Percentiles rank a stretch among this genome's conserved stretches.
Conservation (phyloP, 2,329 filamentous ascomycete species). For the Alternaria infectoria region DNA sequence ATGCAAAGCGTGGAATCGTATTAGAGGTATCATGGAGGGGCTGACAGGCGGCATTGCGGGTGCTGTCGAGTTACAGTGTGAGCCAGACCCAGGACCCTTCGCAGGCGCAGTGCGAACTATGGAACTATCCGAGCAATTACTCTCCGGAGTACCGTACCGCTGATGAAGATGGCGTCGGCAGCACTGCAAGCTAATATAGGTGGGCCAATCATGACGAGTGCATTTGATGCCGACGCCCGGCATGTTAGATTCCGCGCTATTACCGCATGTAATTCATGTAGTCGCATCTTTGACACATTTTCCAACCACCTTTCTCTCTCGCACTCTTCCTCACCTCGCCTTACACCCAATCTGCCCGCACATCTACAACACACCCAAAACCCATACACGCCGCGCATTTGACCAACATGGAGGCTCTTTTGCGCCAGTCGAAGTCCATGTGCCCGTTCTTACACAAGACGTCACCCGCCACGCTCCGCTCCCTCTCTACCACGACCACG, state of each 20-base stretch:
- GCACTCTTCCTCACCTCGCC: not conserved
- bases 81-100: slow-evolving; percentile 11
- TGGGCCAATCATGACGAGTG: slow-evolving; percentile 29
- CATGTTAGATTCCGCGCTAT: slow-evolving; percentile 26
- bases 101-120: slow-evolving; percentile 10
- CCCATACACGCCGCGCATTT: slow-evolving; percentile 16
- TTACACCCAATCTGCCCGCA: not conserved
- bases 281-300: slow-evolving; percentile 19
- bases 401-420: slow-evolving; percentile 81
- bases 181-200: not conserved
- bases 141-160: slow-evolving; percentile 10
- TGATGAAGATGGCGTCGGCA: slow-evolving; percentile 24
- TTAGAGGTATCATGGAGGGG: not conserved
- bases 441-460: slow-evolving; percentile 98
- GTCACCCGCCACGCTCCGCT: slow-evolving; percentile 86
- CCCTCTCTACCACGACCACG: slow-evolving; percentile 80
- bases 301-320: slow-evolving; percentile 6
- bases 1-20: not conserved
- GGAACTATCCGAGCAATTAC: slow-evolving; percentile 20
- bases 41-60: not conserved
- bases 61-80: not conserved
- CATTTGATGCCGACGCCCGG: slow-evolving; percentile 37
- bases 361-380: not conserved
- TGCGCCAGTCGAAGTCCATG: slow-evolving; percentile 94
- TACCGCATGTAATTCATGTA: slow-evolving; percentile 11